Conservation (phyloP, 306 rosid species). For the Castanopsis chinensis region DNA sequence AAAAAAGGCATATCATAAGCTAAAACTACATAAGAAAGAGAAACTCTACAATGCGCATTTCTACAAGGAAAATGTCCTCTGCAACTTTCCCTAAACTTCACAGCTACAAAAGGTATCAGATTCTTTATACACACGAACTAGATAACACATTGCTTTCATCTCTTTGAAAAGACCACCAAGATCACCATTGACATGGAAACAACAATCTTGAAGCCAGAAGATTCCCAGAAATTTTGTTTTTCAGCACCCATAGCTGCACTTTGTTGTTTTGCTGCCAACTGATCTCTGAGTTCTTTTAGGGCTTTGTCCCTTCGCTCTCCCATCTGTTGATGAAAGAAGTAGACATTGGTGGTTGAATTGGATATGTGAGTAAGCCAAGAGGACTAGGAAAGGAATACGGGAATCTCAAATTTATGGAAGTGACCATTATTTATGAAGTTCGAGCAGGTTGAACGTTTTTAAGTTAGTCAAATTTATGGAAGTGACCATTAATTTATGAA, state of each 20-base stretch:
- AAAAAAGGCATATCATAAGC: constrained; percentile 21
- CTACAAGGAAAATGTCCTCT: constrained; percentile 41
- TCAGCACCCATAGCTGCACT: constrained; percentile 35
- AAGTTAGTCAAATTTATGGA: background rate
- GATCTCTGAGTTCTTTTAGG: constrained; percentile 78
- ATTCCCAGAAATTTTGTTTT: constrained; percentile 84
- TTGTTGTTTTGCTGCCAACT: constrained; percentile 65
- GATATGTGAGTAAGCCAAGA: background rate
- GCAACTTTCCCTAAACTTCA: constrained; percentile 31
- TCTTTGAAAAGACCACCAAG: constrained; percentile 79
- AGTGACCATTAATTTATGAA: background rate
- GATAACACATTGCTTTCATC: constrained; percentile 41
- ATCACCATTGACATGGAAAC: constrained; percentile 88
- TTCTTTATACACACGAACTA: constrained; percentile 29
- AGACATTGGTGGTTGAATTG: background rate
- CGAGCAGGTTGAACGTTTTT: background rate
- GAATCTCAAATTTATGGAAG: background rate
- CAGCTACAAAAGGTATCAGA: background rate
- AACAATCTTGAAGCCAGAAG: constrained; percentile 72
- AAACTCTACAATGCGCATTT: constrained; percentile 28
- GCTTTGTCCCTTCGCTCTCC: constrained; percentile 91
- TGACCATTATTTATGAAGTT: background rate
- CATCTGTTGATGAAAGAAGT: constrained; percentile 50
- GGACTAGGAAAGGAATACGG: background rate
- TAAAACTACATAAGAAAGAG: constrained; percentile 23